Conservation (phyloP, 2,329 filamentous ascomycete genomes). For the Reticulascus tulasneorum region DNA sequence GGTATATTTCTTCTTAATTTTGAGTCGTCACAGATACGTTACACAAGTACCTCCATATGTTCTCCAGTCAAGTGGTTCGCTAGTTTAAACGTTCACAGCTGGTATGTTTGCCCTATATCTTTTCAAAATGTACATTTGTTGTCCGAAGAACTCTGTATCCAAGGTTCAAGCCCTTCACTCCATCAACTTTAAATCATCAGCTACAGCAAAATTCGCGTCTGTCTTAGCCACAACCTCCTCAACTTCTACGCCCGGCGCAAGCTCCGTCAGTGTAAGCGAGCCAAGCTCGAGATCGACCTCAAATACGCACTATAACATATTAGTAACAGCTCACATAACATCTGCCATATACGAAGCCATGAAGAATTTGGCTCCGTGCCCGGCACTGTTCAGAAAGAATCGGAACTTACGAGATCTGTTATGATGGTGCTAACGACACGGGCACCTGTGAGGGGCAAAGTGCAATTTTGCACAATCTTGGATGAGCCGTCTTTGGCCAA, state of each 20-base stretch:
- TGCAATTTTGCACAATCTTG: constrained; percentile 64
- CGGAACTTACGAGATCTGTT: constrained; percentile 61
- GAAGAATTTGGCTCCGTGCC: neutral
- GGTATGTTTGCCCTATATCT: neutral
- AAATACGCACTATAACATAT: constrained; percentile 56
- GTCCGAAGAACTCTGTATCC: neutral
- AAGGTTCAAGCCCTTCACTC: constrained; percentile 25
- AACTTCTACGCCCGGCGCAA: constrained; percentile 64
- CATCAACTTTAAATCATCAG: constrained; percentile 49
- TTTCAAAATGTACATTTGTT: neutral
- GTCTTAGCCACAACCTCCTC: constrained; percentile 69
- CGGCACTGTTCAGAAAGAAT: neutral
- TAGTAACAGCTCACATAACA: neutral
- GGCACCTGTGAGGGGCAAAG: constrained; percentile 61
- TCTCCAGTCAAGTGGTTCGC: neutral
- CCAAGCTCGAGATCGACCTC: constrained; percentile 61
- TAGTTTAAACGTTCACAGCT: neutral
- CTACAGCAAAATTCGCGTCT: constrained; percentile 62
- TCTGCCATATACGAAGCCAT: fast-evolving
- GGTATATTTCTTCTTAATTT: too few species aligned
- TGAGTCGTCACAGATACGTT: too few species aligned
- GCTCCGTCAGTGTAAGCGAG: constrained; percentile 62
- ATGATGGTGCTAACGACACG: constrained; percentile 68
- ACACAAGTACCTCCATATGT: too few species aligned
- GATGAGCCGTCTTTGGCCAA: constrained; percentile 63